Percentiles rank a stretch among this genome's conserved stretches.
Conservation (phyloP, 2,329 filamentous ascomycete genomes). For the Ophiobolus disseminans region DNA sequence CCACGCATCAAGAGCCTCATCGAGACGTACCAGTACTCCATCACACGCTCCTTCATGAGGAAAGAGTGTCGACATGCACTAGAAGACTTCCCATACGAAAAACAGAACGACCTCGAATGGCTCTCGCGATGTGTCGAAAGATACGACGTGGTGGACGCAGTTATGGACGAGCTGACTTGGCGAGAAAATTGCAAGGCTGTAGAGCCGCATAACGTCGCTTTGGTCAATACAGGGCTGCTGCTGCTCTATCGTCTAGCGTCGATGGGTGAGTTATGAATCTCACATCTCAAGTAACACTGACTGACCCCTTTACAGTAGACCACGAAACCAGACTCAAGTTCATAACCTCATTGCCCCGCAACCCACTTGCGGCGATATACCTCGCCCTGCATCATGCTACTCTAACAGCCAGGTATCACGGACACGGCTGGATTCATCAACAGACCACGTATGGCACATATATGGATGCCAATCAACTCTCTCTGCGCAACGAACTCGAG, state of each 20-base stretch:
- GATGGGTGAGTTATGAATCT: constrained; percentile 18
- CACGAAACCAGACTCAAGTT: constrained; percentile 24
- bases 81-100: constrained; percentile 33
- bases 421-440: constrained; percentile 42
- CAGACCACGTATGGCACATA: constrained; percentile 35
- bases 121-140: constrained; percentile 33
- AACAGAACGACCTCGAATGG: constrained; percentile 27
- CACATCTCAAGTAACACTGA: neutral
- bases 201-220: constrained; percentile 30
- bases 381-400: constrained; percentile 36
- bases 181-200: constrained; percentile 36
- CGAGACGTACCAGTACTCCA: constrained; percentile 33
- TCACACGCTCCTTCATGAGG: constrained; percentile 28
- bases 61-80: constrained; percentile 37
- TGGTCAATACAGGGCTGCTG: constrained; percentile 37
- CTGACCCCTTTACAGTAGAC: constrained; percentile 16
- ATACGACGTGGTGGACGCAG: constrained; percentile 40
- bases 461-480: constrained; percentile 38
- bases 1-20: constrained; percentile 27
- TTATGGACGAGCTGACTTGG: constrained; percentile 39
- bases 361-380: constrained; percentile 38
- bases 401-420: constrained; percentile 40
- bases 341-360: constrained; percentile 29
- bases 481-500: constrained; percentile 38
- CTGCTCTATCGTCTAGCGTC: constrained; percentile 32